Evolutionary conservation across 148 eudicot genomes (phyloP).

Genomic region (Beta vulgaris): DNA sequence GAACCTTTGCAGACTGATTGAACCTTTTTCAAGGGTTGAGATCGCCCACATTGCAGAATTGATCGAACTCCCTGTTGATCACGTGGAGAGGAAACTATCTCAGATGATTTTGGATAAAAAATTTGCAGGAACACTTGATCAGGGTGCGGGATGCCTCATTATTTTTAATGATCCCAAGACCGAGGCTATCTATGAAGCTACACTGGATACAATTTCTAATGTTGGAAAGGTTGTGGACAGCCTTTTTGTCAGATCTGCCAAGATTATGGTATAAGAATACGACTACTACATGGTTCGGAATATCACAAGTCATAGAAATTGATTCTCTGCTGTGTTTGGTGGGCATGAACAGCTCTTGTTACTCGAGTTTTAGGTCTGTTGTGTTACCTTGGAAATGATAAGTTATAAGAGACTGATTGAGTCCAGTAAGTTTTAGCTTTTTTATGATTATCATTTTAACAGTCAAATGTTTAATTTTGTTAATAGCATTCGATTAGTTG

Average conservation of each 20-base stretch:
- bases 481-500: neutral
- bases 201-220: conserved; percentile 44
- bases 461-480: neutral
- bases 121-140: conserved; percentile 50
- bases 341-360: no score
- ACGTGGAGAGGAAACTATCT: conserved; percentile 47
- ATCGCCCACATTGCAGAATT: conserved; percentile 44
- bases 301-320: neutral
- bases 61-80: conserved; percentile 45
- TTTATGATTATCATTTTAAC: neutral
- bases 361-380: no score
- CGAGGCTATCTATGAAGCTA: conserved; percentile 44
- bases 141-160: conserved; percentile 48
- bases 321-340: neutral
- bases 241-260: conserved; percentile 47
- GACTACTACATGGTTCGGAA: neutral
- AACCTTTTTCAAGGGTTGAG: conserved; percentile 49
- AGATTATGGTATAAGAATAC: conserved; percentile 39
- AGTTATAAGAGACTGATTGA: no score
- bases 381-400: no score
- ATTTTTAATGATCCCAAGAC: conserved; percentile 47
- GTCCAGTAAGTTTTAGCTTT: neutral
- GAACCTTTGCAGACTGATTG: conserved; percentile 48
- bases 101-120: conserved; percentile 52
- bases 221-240: conserved; percentile 47